Evolutionary conservation across 1,139 yeast genomes (phyloP), one percentile per base, ranked within the genome.

Genomic region (Suhomyces bribrorum): DNA sequence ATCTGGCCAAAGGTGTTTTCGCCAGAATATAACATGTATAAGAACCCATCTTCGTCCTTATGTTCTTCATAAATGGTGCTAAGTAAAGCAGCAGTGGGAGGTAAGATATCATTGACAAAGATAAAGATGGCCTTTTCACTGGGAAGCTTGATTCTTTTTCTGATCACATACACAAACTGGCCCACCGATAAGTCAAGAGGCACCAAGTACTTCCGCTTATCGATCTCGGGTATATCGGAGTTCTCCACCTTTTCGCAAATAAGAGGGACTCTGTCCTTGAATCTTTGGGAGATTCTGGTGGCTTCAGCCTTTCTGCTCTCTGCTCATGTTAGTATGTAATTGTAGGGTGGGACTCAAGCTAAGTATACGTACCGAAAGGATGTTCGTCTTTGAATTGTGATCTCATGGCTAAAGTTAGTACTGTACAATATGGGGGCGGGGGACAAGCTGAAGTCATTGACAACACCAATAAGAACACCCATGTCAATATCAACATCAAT

Each of bases 221-320:
- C 98, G 59, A 92, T 89, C 53, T 90, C 94, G 38, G 95, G 95
- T 49, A 92, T 87, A 62, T 92, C 97, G 35, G 96, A 85, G 67
- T 92, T 92, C 67, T 90, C 97, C 30, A 92, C 97, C 69, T 90
- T 86, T 69, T 92, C 98, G 65, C 98, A 94, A 56, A 92, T 92
- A 23, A 86, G 97, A 8, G 98, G 98, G 46, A 92, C 88, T 56
- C 98, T 79, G 62, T 92, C 96, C 45, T 79, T 76, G 66, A 90
- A 92, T 63, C 94, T 86, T 56, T 86, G 85, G 48, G 89, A 81
- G 61, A 92, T 92, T 57, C 97, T 81, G 49, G 86, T 81, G 29
- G 97, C 90, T 66, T 92, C 98, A 8, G 96, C 94, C 73, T 87
- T 86, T 75, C 98, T 86, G 69, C 90, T 88, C 62, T 89, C 97